phyloP scores from a whole-genome alignment of 2,329 filamentous ascomycete genomes.

The Didymellaceae sp. region DNA sequence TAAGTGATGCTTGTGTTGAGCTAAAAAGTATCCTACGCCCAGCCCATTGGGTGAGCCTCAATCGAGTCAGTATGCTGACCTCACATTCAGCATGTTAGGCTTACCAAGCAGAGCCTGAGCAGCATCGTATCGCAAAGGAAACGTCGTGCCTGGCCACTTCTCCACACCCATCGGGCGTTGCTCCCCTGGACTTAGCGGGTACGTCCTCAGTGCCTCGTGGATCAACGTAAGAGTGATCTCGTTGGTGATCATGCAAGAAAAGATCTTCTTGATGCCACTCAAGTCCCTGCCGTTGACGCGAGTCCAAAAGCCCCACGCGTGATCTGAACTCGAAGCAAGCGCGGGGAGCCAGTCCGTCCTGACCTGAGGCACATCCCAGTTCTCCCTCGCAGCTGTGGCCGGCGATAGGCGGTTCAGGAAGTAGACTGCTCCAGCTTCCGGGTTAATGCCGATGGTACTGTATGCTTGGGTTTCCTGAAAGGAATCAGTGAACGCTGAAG shows the following conservation, averaged over 20 bases:
- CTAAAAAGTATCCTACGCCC: conserved; percentile 20
- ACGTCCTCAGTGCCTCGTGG: conserved; percentile 12
- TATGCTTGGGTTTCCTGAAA: conserved; percentile 20
- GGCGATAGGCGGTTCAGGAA: conserved; percentile 19
- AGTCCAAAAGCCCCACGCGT: conserved; percentile 29
- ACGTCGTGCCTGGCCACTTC: conserved; percentile 16
- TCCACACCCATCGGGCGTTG: conserved; percentile 3
- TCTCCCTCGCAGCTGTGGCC: conserved; percentile 2
- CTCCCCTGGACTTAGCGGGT: conserved; percentile 9
- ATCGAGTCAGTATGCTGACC: not conserved
- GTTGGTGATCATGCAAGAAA: conserved; percentile 18
- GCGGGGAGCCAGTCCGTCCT: conserved; percentile 21
- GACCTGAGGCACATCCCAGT: not conserved
- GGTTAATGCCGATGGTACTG: conserved; percentile 22
- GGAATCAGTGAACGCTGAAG: not conserved
- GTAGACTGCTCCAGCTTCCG: conserved; percentile 10
- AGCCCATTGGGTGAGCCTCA: conserved; percentile 18
- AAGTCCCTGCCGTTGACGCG: conserved; percentile 8
- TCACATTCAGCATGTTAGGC: no score
- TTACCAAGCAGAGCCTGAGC: conserved; percentile 17
- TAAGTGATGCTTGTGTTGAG: conserved; percentile 19
- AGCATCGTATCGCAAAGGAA: conserved; percentile 11
- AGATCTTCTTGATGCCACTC: conserved; percentile 21
- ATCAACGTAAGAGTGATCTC: conserved; percentile 18
- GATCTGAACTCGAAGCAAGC: conserved; percentile 22